Conservation (phyloP, 176 grass and related monocot species). For the Eragrostis curvula region DNA sequence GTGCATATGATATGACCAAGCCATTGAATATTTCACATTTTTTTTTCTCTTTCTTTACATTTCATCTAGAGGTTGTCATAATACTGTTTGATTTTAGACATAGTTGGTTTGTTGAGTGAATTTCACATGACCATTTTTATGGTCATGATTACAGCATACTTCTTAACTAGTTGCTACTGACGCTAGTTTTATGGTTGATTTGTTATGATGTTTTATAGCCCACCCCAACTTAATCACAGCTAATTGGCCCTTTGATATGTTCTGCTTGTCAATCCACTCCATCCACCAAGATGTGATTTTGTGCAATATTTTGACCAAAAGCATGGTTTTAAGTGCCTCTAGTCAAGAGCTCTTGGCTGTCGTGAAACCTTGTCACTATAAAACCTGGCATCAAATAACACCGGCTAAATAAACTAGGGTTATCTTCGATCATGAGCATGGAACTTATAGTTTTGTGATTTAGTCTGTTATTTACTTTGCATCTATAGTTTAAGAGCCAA, state of each 20-base stretch:
- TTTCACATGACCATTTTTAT: background rate
- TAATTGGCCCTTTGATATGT: background rate
- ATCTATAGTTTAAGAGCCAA: background rate
- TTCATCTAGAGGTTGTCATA: background rate
- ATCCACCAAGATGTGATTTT: background rate
- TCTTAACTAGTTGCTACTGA: background rate
- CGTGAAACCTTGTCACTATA: background rate
- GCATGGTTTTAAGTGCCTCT: background rate
- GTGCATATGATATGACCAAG: constrained; percentile 9
- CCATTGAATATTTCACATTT: background rate
- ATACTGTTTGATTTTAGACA: constrained; percentile 3
- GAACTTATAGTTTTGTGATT: background rate
- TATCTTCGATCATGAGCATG: background rate
- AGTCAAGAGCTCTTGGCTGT: background rate
- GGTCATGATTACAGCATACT: background rate
- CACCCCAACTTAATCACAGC: background rate
- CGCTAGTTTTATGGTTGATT: background rate
- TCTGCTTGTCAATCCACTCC: background rate
- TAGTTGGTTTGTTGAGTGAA: background rate
- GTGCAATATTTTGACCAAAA: background rate
- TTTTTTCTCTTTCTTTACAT: background rate
- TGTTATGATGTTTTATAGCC: background rate
- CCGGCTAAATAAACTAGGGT: background rate
- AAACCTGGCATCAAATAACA: background rate
- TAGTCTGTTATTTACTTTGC: background rate